phyloP scores from a whole-genome alignment of 2,329 filamentous ascomycete species.

The Camillea tinctor region DNA sequence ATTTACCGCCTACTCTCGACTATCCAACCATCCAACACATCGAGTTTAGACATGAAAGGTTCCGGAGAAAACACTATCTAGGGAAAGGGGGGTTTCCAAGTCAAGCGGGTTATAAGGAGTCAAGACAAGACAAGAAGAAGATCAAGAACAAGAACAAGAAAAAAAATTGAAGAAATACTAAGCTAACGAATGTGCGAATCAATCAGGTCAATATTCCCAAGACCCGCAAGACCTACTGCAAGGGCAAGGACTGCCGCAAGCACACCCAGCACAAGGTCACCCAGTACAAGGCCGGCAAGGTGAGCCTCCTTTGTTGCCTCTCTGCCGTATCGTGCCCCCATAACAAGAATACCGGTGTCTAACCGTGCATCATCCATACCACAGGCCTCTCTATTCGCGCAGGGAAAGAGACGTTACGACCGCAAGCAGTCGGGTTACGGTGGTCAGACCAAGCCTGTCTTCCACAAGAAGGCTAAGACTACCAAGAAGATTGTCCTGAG shows the following conservation, averaged over 20 bases:
- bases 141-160: neutral
- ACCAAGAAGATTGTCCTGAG: constrained; percentile 99
- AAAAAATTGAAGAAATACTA: neutral
- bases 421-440: constrained; percentile 89
- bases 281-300: constrained; percentile 65
- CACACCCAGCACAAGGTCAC: constrained; percentile 92
- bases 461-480: constrained; percentile 99
- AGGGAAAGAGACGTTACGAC: constrained; percentile 99
- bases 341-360: neutral
- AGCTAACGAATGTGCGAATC: constrained; percentile 3
- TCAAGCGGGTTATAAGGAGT: neutral
- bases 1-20: no score
- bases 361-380: neutral
- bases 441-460: constrained; percentile 99
- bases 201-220: constrained; percentile 96
- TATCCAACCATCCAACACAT: no score
- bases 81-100: no score
- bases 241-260: constrained; percentile 90
- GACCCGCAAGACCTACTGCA: constrained; percentile 97
- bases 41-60: no score
- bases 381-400: constrained; percentile 86
- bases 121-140: neutral
- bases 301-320: constrained; percentile 6
- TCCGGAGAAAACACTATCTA: no score
- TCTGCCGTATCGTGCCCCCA: no score